Evolutionary conservation across 805 yeast species (phyloP).

Genomic region (Scheffersomyces coipomensis): DNA sequence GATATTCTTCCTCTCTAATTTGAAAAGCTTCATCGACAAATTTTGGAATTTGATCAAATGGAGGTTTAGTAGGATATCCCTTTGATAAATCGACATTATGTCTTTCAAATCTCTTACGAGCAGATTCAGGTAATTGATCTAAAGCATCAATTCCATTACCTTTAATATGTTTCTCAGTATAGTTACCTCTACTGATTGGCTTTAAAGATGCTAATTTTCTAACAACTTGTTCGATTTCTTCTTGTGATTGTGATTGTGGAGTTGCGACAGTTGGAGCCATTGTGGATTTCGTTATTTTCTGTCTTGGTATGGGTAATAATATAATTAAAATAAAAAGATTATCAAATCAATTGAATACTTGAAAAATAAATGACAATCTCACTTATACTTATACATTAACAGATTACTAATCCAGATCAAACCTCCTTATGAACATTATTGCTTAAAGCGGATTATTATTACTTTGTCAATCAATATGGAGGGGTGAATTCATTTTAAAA

Average conservation of each 20-base stretch:
- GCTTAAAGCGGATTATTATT: too few relatives aligned
- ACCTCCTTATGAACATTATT: too few relatives aligned
- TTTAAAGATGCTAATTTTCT: slow-evolving; percentile 12
- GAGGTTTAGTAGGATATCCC: slow-evolving; percentile 26
- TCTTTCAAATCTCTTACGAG: slow-evolving; percentile 21
- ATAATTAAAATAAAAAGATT: too few relatives aligned
- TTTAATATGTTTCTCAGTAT: slow-evolving; percentile 2
- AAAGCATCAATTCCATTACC: slow-evolving; percentile 1
- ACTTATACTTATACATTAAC: too few relatives aligned
- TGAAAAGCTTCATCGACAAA: slow-evolving; percentile 28
- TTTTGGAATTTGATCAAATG: slow-evolving; percentile 19
- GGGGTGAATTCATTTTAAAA: background rate
- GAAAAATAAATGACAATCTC: too few relatives aligned
- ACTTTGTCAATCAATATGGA: too few relatives aligned
- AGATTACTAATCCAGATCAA: too few relatives aligned
- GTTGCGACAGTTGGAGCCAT: slow-evolving; percentile 16
- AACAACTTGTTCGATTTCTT: slow-evolving; percentile 11
- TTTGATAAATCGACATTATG: slow-evolving; percentile 22
- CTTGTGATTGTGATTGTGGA: background rate
- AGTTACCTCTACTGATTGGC: slow-evolving; percentile 14
- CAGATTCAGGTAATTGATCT: slow-evolving; percentile 18
- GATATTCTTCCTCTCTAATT: slow-evolving; percentile 18
- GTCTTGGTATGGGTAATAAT: too few relatives aligned
- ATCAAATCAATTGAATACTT: too few relatives aligned
- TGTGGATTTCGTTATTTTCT: too few relatives aligned